Evolutionary conservation across 2,329 filamentous ascomycete species (phyloP), one percentile per base, ranked within the genome.

Genomic region (Penicillium freii): DNA sequence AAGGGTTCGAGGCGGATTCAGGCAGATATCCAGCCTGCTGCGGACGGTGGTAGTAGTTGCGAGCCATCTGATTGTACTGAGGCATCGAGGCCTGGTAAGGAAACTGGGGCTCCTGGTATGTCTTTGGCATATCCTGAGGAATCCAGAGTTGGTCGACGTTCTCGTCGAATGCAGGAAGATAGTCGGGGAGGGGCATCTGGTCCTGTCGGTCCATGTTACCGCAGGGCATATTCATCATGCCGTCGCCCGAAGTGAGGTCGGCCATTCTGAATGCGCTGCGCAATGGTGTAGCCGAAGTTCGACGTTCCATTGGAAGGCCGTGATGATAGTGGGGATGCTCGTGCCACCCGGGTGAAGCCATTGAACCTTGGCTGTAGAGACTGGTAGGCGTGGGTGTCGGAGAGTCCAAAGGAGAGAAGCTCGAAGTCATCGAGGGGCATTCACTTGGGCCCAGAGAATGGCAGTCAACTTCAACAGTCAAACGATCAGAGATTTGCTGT

Each of bases 371-470:
- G 58, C 73, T 74, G 57, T 75, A 75, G 25, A 75, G 61, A 53
- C 71, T 75, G 27, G 73, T 74, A 4, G 73, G 73, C 2, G 73
- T 75, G 2, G 72, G 73, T 19, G 71, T 75, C 0, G 73, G 73
- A 31, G 73, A 75, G 44, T 75, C 73, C 64, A 75, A 66, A 53
- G 73, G 72, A 19, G 73, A 76, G 59, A 75, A 76, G 56, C 72
- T 74, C 15, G 72, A 73, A 43, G 66, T 69, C 71, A 74, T 75
- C 19, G 73, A 75, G 6, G 73, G 73, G 57, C 73, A 76, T 53
- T 74, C 73, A 64, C 69, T 75, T 23, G 73, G 71, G 51, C 73
- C 71, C 61, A 75, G 57, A 36, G 73, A 73, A 34, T 67, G 70
- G 59, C 73, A 74, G 45, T 75, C 73, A 52, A 76, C 65, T 58